Percentiles rank a stretch among this genome's conserved stretches.
phyloP scores from a whole-genome alignment of 2,329 filamentous ascomycete species.

The Penicillium capsulatum region DNA sequence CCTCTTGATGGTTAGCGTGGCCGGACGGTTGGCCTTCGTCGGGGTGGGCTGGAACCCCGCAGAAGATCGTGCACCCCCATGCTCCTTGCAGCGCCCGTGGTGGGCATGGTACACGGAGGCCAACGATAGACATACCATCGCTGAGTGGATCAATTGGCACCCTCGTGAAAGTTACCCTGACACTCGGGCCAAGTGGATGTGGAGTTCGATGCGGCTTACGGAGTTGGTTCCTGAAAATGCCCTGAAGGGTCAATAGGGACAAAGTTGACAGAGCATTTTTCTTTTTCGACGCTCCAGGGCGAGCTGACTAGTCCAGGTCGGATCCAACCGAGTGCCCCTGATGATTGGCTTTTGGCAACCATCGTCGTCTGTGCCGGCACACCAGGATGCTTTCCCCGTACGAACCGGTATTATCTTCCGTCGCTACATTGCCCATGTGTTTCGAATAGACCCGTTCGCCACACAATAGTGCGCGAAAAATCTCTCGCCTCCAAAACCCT shows the following conservation, averaged over 20 bases:
- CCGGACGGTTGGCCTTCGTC: not conserved
- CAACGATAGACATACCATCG: no score
- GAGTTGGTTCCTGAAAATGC: not conserved
- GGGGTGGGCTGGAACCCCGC: not conserved
- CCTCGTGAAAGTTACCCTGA: not conserved
- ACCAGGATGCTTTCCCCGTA: not conserved
- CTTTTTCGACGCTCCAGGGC: not conserved
- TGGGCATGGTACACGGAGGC: no score
- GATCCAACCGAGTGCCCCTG: not conserved
- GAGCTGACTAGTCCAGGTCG: not conserved
- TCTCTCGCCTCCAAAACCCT: no score
- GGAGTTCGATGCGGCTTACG: not conserved
- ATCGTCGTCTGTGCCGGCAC: not conserved
- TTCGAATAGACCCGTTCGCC: no score
- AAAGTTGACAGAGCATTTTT: no score
- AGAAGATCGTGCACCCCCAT: no score
- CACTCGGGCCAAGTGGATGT: conserved; percentile 3
- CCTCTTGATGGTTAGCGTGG: not conserved
- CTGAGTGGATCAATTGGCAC: no score
- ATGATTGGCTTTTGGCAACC: conserved; percentile 1
- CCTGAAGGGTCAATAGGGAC: no score
- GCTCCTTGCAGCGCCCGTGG: no score
- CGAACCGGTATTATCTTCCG: no score
- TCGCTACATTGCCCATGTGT: no score
- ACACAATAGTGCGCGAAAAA: no score